Percentiles rank a stretch among this genome's conserved stretches.
These are phyloP conservation scores for Chlamydomonas sp. DNA, from an alignment of 139 green algal genomes.

Conservation along the genomic window DNA sequence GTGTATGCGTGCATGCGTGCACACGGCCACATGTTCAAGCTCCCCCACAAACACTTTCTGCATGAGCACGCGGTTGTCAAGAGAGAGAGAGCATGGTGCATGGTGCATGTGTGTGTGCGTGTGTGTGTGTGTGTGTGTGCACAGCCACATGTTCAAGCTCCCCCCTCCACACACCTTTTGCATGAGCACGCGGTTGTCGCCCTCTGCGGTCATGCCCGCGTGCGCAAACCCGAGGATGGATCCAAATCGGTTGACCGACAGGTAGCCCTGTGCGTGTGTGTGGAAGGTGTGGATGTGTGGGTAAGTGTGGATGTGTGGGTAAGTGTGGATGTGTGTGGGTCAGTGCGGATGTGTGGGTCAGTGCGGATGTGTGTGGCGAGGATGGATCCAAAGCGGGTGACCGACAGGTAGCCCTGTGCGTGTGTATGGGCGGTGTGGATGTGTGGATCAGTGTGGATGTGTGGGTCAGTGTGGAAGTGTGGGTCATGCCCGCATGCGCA, in stretches of 20 bases:
- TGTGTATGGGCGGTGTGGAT: background rate
- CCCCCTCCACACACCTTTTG: slow-evolving; percentile 61
- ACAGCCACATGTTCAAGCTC: slow-evolving; percentile 32
- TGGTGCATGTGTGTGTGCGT: slow-evolving; percentile 6
- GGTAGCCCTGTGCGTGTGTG: slow-evolving; percentile 67
- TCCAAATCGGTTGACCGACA: slow-evolving; percentile 82
- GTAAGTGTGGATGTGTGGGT: background rate
- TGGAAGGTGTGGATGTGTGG: background rate
- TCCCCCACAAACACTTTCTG: no score
- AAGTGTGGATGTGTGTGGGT: no score
- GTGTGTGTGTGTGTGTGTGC: slow-evolving; percentile 1
- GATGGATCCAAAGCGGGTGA: slow-evolving; percentile 79
- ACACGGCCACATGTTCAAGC: no score
- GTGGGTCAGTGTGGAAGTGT: slow-evolving; percentile 72
- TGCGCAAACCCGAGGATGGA: slow-evolving; percentile 81
- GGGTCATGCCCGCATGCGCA: slow-evolving; percentile 86
- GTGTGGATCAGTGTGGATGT: slow-evolving; percentile 36
- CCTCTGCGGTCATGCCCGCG: slow-evolving; percentile 88
- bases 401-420: slow-evolving; percentile 77
- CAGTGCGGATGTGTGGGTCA: no score
- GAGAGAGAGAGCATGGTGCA: no score
- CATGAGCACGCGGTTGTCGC: slow-evolving; percentile 80
- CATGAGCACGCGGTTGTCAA: no score
- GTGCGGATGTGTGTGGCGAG: slow-evolving; percentile 51
- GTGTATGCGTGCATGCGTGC: background rate